phyloP scores from a whole-genome alignment of 2,329 filamentous ascomycete species.

The Alternaria longipes region DNA sequence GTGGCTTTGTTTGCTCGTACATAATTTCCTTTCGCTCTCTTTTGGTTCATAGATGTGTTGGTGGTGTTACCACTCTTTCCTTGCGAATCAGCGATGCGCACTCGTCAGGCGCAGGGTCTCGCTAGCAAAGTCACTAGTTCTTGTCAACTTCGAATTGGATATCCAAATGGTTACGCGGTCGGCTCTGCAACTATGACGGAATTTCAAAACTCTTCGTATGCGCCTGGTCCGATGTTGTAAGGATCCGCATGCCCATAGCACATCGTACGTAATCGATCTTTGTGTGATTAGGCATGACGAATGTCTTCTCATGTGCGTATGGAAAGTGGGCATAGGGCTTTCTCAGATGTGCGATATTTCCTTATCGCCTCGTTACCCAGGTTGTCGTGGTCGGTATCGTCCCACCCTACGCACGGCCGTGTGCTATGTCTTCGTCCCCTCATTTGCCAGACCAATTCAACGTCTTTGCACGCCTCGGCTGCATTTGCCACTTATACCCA shows the following conservation, averaged over 20 bases:
- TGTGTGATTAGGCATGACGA: not conserved
- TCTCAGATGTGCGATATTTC: not conserved
- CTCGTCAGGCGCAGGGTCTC: not conserved
- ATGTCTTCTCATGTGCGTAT: not conserved
- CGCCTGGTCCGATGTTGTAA: not conserved
- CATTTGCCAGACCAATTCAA: not conserved
- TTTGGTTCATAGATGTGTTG: not conserved
- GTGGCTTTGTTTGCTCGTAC: not conserved
- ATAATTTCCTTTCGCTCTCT: not conserved
- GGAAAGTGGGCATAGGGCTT: not conserved
- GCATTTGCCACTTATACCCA: not conserved
- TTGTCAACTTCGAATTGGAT: not conserved
- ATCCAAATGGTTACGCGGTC: not conserved
- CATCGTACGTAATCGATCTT: not conserved
- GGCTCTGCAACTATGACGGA: not conserved
- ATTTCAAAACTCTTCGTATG: not conserved
- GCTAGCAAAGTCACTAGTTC: not conserved
- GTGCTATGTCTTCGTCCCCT: not conserved
- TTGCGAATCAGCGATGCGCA: slow-evolving; percentile 1
- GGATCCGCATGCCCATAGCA: not conserved
- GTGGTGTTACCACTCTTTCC: not conserved
- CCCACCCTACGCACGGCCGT: not conserved
- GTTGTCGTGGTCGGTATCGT: not conserved
- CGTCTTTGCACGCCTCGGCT: not conserved
- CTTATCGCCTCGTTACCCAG: not conserved